Percentiles rank a stretch among this genome's conserved stretches.
These are phyloP conservation scores for Eucalyptus melliodora DNA, from an alignment of 345 rosid genomes.

Conservation along the genomic window DNA sequence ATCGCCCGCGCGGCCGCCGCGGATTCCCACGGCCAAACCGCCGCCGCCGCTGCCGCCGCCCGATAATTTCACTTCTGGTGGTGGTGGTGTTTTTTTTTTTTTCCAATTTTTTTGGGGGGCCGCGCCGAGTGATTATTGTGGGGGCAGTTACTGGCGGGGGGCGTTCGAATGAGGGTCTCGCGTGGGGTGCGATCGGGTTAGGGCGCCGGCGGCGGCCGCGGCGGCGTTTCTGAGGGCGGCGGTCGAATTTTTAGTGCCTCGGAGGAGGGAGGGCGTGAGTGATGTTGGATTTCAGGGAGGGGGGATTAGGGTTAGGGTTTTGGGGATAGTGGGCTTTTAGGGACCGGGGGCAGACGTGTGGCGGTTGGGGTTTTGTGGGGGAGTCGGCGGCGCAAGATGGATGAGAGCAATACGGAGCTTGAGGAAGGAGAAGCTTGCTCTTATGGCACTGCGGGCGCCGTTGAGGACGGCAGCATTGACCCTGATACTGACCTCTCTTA, in stretches of 20 bases:
- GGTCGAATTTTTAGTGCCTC: not conserved
- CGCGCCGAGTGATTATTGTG: not conserved
- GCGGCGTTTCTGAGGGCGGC: not conserved
- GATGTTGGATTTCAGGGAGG: slow-evolving; percentile 63
- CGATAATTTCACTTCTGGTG: not conserved
- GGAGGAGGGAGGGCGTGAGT: not conserved
- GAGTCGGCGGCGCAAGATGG: slow-evolving; percentile 15
- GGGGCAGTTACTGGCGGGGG: not conserved
- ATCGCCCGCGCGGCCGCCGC: not conserved
- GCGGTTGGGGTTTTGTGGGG: not conserved
- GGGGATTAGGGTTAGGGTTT: slow-evolving; percentile 12
- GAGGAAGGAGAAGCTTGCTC: slow-evolving; percentile 68
- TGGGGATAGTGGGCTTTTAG: not conserved
- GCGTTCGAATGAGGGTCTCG: not conserved
- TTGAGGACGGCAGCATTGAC: slow-evolving; percentile 22
- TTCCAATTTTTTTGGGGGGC: not conserved
- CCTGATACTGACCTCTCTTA: slow-evolving; percentile 56
- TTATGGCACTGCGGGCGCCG: slow-evolving; percentile 11
- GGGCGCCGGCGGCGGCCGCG: not conserved
- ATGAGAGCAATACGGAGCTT: slow-evolving; percentile 34
- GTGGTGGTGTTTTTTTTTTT: not conserved
- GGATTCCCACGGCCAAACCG: not conserved
- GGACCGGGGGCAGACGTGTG: not conserved
- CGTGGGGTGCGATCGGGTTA: not conserved
- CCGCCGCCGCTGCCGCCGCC: not conserved